Evolutionary conservation across 2,329 filamentous ascomycete genomes (phyloP), one percentile per base, ranked within the genome.

Genomic region (Phialocephala sp.): DNA sequence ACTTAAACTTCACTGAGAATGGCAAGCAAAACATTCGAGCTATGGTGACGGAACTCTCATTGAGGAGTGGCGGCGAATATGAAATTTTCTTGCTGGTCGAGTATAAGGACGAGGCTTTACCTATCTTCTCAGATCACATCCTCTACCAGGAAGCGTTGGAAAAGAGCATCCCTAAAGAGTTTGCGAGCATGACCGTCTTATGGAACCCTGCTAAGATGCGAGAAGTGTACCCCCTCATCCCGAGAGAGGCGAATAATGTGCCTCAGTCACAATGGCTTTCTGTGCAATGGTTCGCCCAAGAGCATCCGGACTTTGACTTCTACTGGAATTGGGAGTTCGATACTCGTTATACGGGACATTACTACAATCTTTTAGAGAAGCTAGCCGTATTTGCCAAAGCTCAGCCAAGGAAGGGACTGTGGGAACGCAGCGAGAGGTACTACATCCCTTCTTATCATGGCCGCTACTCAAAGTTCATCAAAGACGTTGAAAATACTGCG

Each of bases 11-110:
- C 76, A 91, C 89, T 35, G 85, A 91, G 47, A 91, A 94, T 74
- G 91, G 94, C 75, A 87, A 91, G 74, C 88, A 94, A 76, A 89
- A 89, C 62, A 87, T 97, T 47, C 89, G 93, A 35, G 87, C 93
- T 41, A 85, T 96, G 74, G 87, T 97, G 71, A 89, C 87, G 66
- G 93, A 97, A 77, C 82, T 95, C 35, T 86, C 85, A 6, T 82
- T 96, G 64, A 88, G 89, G 66, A 90, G 90, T 18, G 92, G 92
- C 20, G 92, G 91, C 41, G 88, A 94, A 78, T 96, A 93, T 74
- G 87, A 93, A 71, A 88, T 95, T 1, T 91, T 92, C 74, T 81
- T 96, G 36, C 83, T 96, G 32, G 86, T 96, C 15, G 91, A 96
- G 68, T 89, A 93, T 77, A 92, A 91, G 76, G 87, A 90, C 63